Conservation (phyloP, 2,329 filamentous ascomycete species). For the Dactylonectria estremocensis region DNA sequence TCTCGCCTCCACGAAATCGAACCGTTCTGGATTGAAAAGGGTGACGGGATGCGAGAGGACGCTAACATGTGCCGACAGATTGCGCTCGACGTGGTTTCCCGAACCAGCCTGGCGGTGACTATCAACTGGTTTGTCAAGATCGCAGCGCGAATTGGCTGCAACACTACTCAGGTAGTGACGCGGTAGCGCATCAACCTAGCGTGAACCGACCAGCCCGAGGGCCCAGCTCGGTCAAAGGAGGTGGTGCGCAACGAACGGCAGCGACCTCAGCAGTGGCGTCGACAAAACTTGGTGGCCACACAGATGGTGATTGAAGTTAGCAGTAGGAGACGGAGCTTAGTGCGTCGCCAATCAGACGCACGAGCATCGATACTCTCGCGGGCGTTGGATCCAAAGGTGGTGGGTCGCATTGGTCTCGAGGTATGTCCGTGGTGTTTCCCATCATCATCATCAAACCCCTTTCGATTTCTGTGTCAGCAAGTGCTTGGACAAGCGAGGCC, state of each 20-base stretch:
- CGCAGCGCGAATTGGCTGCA: conserved; percentile 11
- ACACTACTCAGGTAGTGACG: conserved; percentile 30
- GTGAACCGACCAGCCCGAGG: conserved; percentile 10
- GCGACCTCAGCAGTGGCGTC: conserved; percentile 24
- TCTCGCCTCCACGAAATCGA: conserved; percentile 40
- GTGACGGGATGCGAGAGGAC: conserved; percentile 35
- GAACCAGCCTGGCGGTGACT: conserved; percentile 2
- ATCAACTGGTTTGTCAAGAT: conserved; percentile 19
- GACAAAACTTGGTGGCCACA: conserved; percentile 18
- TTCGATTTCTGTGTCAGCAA: conserved; percentile 26
- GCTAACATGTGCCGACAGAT: conserved; percentile 35
- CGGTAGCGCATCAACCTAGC: conserved; percentile 26
- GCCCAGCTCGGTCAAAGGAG: background rate
- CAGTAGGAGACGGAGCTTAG: conserved; percentile 9
- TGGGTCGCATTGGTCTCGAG: conserved; percentile 17
- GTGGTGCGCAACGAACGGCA: too few relatives aligned
- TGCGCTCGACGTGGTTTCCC: conserved; percentile 4
- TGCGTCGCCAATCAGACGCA: conserved; percentile 22
- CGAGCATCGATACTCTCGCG: conserved; percentile 11
- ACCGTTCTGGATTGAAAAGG: conserved; percentile 26
- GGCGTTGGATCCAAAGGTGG: conserved; percentile 16
- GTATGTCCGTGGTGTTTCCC: conserved; percentile 33
- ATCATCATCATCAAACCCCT: conserved; percentile 9
- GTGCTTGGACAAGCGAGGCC: conserved; percentile 16
- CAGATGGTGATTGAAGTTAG: conserved; percentile 22